A percentile compares a stretch with the other conserved stretches of the same genome.
phyloP scores from a whole-genome alignment of 108 stramenopile genomes.

The Conticribra guillardii region DNA sequence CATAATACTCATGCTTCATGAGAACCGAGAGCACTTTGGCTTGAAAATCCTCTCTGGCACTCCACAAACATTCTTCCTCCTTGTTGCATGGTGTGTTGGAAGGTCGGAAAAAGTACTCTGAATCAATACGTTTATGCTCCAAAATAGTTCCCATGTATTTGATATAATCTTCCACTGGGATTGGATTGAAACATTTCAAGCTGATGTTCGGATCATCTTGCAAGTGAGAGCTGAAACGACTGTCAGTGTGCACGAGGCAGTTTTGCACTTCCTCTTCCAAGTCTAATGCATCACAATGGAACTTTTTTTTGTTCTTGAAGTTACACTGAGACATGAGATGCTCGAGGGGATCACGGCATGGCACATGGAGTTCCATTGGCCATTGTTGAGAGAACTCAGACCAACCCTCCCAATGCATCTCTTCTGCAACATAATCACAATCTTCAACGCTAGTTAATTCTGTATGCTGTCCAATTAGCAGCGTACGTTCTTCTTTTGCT shows the following conservation, averaged over 20 bases:
- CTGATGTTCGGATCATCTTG: not conserved
- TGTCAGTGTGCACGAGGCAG: not conserved
- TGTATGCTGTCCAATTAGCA: not conserved
- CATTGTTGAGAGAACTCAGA: not conserved
- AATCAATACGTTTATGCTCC: not conserved
- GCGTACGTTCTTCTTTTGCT: too few species aligned
- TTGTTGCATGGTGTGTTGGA: not conserved
- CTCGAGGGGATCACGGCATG: not conserved
- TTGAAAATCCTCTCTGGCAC: not conserved
- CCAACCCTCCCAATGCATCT: not conserved
- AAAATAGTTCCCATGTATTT: not conserved
- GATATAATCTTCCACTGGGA: not conserved
- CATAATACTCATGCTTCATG: not conserved
- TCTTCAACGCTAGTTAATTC: not conserved
- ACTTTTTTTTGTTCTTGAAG: not conserved
- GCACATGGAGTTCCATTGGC: not conserved
- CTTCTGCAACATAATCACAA: not conserved
- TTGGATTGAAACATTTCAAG: not conserved
- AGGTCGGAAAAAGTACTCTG: not conserved
- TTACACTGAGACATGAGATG: not conserved
- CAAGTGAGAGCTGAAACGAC: not conserved
- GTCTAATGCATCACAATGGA: not conserved
- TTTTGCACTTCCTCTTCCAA: not conserved
- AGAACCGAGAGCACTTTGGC: not conserved
- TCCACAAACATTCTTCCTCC: not conserved